A percentile compares a stretch with the other conserved stretches of the same genome.
Evolutionary conservation across 129 eudicot genomes (phyloP).

Genomic region (Arctium minus): DNA sequence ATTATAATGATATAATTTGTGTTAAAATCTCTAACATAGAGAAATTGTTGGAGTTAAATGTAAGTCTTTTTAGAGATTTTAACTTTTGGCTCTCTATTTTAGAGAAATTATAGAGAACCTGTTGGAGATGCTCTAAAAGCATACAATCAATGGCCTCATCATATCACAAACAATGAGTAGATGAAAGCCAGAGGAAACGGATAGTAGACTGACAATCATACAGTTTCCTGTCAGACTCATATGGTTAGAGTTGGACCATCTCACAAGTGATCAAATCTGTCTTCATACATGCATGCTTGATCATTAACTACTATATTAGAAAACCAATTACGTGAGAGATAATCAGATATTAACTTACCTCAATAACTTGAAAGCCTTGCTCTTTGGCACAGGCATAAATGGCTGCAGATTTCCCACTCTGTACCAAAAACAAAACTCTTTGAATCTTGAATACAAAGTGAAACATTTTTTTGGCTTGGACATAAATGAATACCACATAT

Average conservation of each 20-base stretch:
- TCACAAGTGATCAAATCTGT: no score
- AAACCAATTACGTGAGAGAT: not conserved
- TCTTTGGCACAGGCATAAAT: slow-evolving; percentile 96
- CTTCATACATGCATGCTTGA: not conserved
- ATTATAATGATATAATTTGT: no score
- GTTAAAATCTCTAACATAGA: no score
- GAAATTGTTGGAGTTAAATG: no score
- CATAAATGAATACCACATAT: not conserved
- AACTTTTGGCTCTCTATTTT: no score
- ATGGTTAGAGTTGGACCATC: no score
- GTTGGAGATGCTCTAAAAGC: no score
- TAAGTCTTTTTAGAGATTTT: no score
- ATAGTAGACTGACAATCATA: no score
- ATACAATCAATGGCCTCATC: not conserved
- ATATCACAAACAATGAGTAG: not conserved
- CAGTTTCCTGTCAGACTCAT: no score
- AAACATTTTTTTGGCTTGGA: not conserved
- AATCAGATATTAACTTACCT: slow-evolving; percentile 42
- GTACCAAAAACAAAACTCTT: slow-evolving; percentile 18
- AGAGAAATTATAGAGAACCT: no score
- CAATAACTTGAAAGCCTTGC: slow-evolving; percentile 94
- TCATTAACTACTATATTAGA: not conserved
- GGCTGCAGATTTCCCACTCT: slow-evolving; percentile 99
- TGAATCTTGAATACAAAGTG: not conserved
- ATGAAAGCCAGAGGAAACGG: no score